phyloP scores from a whole-genome alignment of 208 protist species.

The Trichomonas vaginalis region DNA sequence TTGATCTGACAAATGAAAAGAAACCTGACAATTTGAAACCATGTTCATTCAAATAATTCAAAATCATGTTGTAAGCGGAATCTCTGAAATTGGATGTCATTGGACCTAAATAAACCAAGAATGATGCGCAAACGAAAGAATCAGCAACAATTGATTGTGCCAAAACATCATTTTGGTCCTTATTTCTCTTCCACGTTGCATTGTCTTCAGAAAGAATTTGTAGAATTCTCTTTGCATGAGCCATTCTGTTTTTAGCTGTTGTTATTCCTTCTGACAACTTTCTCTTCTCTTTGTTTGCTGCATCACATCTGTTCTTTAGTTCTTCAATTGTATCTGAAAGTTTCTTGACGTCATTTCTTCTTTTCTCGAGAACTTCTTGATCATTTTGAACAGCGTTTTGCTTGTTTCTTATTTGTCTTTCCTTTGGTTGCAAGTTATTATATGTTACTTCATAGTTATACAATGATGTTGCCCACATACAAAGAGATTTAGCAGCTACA shows the following conservation, averaged over 20 bases:
- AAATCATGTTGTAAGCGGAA: slow-evolving; percentile 57
- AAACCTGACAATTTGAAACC: slow-evolving; percentile 42
- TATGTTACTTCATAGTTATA: slow-evolving; percentile 41
- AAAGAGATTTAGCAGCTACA: slow-evolving; percentile 74
- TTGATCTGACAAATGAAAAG: slow-evolving; percentile 55
- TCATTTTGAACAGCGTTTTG: slow-evolving; percentile 61
- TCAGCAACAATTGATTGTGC: slow-evolving; percentile 62
- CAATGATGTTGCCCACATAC: slow-evolving; percentile 76
- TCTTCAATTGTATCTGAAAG: slow-evolving; percentile 49
- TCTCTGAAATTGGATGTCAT: slow-evolving; percentile 70
- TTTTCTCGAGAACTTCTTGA: slow-evolving; percentile 59
- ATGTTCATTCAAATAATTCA: slow-evolving; percentile 35
- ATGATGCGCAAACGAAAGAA: slow-evolving; percentile 72
- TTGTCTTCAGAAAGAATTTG: slow-evolving; percentile 33
- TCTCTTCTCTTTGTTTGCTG: not conserved
- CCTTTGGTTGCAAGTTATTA: slow-evolving; percentile 77
- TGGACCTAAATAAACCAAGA: slow-evolving; percentile 70
- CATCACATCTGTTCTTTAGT: slow-evolving; percentile 31
- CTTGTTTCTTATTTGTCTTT: slow-evolving; percentile 59
- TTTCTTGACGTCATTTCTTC: slow-evolving; percentile 61
- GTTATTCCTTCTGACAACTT: not conserved
- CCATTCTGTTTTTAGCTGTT: slow-evolving; percentile 35
- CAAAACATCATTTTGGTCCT: slow-evolving; percentile 13
- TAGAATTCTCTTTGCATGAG: slow-evolving; percentile 74
- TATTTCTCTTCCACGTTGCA: not conserved